Conservation (phyloP, 2,329 filamentous ascomycete genomes). For the Diaporthe citrichinensis region DNA sequence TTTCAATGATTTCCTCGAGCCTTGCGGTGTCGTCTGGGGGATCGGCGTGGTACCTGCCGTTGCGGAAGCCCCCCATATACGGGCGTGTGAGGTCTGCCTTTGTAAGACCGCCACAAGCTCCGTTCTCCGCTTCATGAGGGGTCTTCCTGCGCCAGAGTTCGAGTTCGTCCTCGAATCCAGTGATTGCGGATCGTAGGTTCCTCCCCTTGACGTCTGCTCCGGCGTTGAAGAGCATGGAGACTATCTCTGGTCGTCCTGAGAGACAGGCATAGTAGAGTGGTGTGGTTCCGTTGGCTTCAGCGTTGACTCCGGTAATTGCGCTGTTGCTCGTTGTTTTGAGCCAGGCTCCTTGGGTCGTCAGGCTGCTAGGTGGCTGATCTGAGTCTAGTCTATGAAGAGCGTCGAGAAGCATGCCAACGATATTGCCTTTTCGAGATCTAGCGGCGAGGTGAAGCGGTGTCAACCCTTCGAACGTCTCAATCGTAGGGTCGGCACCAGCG, state of each 20-base stretch:
- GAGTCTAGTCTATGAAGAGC: neutral
- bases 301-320: neutral
- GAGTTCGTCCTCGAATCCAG: neutral
- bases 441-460: neutral
- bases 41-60: neutral
- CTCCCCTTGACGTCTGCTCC: neutral
- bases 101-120: neutral
- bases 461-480: neutral
- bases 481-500: neutral
- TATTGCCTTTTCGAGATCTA: neutral
- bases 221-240: neutral
- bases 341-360: neutral
- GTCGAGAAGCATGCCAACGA: conserved; percentile 2
- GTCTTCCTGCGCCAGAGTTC: neutral
- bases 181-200: neutral
- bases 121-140: neutral
- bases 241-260: neutral
- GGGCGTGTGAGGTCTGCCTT: neutral
- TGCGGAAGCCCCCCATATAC: neutral
- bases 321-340: neutral
- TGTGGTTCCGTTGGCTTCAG: neutral
- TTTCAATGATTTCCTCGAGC: neutral
- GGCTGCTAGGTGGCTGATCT: neutral
- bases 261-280: neutral
- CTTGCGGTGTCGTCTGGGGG: neutral